phyloP scores from a whole-genome alignment of 306 rosid species.

The Cicer judaicum region DNA sequence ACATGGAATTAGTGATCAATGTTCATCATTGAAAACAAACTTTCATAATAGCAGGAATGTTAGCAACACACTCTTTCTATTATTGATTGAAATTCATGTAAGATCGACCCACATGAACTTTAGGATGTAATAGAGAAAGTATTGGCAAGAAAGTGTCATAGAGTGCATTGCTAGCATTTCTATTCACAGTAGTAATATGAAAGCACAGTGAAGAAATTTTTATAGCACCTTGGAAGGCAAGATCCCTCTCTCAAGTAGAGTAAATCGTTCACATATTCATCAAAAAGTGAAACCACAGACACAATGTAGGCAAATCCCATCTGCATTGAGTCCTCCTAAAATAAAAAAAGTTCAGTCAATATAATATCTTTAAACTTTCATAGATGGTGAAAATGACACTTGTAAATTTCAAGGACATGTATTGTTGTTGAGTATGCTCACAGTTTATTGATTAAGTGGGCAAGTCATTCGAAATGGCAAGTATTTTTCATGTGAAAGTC shows the following conservation, averaged over 20 bases:
- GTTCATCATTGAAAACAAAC: neutral
- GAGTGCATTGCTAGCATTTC: neutral
- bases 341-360: neutral
- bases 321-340: constrained; percentile 66
- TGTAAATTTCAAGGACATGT: neutral
- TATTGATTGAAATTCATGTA: neutral
- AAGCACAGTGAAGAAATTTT: neutral
- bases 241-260: constrained; percentile 84
- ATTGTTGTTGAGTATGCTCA: neutral
- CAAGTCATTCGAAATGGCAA: too few relatives aligned
- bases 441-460: too few relatives aligned
- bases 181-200: neutral
- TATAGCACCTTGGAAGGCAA: constrained; percentile 74
- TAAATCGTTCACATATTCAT: constrained; percentile 83
- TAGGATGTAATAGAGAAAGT: neutral
- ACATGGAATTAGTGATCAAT: constrained; percentile 37
- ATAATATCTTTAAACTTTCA: constrained; percentile 15
- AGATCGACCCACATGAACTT: neutral
- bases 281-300: constrained; percentile 77
- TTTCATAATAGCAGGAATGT: neutral
- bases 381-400: constrained; percentile 8
- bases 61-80: neutral
- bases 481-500: too few relatives aligned
- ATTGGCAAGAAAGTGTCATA: neutral
- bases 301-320: constrained; percentile 75